Evolutionary conservation across 2,329 filamentous ascomycete species (phyloP).

Genomic region (Aspergillus tamarii): DNA sequence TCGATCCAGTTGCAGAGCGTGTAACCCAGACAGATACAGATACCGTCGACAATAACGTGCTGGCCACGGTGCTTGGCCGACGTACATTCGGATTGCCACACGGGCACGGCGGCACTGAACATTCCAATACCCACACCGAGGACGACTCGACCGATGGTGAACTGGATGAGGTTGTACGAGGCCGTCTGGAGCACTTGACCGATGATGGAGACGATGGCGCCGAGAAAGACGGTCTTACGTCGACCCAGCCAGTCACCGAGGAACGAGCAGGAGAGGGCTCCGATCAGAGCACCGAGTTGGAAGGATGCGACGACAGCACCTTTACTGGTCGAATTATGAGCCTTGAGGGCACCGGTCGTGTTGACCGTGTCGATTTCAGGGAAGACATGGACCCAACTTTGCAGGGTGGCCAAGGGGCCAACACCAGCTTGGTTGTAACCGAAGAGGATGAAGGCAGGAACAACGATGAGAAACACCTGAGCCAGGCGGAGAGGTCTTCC

Average conservation of each 20-base stretch:
- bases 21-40: constrained; percentile 44
- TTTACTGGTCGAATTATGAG: constrained; percentile 29
- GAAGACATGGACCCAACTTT: constrained; percentile 50
- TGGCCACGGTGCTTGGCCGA: constrained; percentile 52
- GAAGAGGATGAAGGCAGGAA: constrained; percentile 29
- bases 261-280: constrained; percentile 22
- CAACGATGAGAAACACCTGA: constrained; percentile 27
- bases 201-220: constrained; percentile 34
- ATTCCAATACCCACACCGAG: constrained; percentile 54
- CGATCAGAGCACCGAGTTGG: constrained; percentile 26
- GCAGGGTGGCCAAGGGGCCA: constrained; percentile 27
- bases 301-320: constrained; percentile 31
- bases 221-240: constrained; percentile 50
- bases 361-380: constrained; percentile 57
- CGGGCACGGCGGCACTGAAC: constrained; percentile 52
- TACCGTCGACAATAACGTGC: constrained; percentile 52
- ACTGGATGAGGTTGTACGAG: constrained; percentile 47
- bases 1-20: constrained; percentile 48
- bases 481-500: constrained; percentile 21
- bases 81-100: constrained; percentile 54
- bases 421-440: constrained; percentile 32
- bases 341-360: constrained; percentile 21
- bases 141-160: constrained; percentile 53
- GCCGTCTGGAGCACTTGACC: constrained; percentile 46
- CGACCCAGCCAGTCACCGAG: constrained; percentile 54